Evolutionary conservation across 805 yeast genomes (phyloP), one percentile per base, ranked within the genome.

Genomic region (Diddensiella caesifluorescens): DNA sequence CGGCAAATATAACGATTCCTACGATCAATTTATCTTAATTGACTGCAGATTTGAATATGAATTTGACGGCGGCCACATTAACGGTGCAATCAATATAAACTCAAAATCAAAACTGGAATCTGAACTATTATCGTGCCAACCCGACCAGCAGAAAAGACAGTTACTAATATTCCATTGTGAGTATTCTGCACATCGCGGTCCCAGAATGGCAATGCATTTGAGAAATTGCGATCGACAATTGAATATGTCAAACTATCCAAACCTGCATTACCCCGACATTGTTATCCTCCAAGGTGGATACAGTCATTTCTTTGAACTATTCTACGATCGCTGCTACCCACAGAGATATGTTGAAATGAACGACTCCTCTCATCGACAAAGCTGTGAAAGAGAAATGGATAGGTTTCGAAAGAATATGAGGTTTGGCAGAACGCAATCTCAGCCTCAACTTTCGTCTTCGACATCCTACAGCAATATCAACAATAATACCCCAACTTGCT

Each of bases 1-100:
- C 43, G 85, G 86, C 35, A 50, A 73, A 57, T 64, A 70, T 65
- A 49, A 61, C 12, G 61, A 70, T 18, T 65, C 64, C 38, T 87
- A 79, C 54, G 77, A 77, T 46, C 74, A 75, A 25, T 64, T 74
- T 30, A 52, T 74, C 5, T 67, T 92, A 13, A 68, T 92, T 6
- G 98, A 92, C 64, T 88, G 97, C 59, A 75, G 98, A 41, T 92
- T 92, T 58, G 86, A 80, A 53, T 90, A 90, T 65, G 98, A 92
- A 63, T 92, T 69, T 61, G 70, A 75, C 30, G 97, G 97, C 23
- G 98, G 98, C 22, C 98, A 92, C 62, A 86, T 92, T 35, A 75
- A 71, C 35, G 80, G 83, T 35, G 95, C 97, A 5, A 53, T 84
- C 41, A 92, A 90, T 60, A 70, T 88, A 22, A 77, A 83, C 30